Evolutionary conservation across 2,329 filamentous ascomycete species (phyloP), one percentile per base, ranked within the genome.

Genomic region (Epichloe gansuensis): DNA sequence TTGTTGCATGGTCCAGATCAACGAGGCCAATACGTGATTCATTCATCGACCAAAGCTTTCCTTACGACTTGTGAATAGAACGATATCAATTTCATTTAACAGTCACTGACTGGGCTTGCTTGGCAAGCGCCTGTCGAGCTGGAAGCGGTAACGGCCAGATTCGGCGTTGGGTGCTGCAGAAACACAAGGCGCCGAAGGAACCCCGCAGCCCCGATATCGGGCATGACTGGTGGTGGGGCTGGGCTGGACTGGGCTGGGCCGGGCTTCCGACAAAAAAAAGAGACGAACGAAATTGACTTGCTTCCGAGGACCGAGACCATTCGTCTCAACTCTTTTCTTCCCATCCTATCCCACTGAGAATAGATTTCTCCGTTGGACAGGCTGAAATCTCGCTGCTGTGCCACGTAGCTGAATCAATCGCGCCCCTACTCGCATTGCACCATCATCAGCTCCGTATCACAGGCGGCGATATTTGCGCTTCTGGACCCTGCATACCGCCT

Each of bases 191-290:
- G 17, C 44, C 37, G 23, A n/a, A 34, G 41, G 38, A 28, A 48
- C 17, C 41, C 41, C 51, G 41, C 54, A 39, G 48, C 38, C 38
- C 54, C 54, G 54, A 55, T 45, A 43, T 52, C 52, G 50, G 54
- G 21, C 42, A 37, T 37, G 46, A 48, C 46, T 47, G 45, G 31
- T 38, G 35, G 35, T 25, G 23, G 23, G 23, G 23, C 23, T 38
- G 37, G 9, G 39, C 17, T 21, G 17, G 17, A 21, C 17, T 42
- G 41, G 41, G n/a, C 41, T 43, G 17, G 17, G 17, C 17, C 17
- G 17, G 17, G 17, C 17, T 31, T 25, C 3, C 28, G 28, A 31
- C 2, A 43, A 9, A 21, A 21, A 21, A 21, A 21, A 21, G 17
- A 43, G 37, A 12, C 37, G 15, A 39, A 3, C 4, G 37, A 21